Base-by-base conservation (phyloP, 1,284 basidiomycete genomes). In the Trametes versicolor region DNA sequence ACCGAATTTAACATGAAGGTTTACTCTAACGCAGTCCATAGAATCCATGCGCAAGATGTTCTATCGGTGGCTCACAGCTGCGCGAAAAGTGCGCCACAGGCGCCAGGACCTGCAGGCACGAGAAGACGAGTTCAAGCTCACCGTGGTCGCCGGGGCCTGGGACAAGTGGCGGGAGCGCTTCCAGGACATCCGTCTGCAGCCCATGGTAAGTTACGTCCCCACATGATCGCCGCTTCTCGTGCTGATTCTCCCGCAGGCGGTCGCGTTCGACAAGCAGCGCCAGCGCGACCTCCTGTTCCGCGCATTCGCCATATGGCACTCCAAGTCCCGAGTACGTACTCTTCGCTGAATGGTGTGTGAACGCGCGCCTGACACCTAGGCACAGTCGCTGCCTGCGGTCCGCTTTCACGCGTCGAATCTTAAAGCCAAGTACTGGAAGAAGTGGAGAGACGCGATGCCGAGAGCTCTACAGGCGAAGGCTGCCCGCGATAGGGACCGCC, bases 111-210 rank as follows among this genome's bases (percentile, higher is more conserved):
- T 93, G 29, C 83, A 85, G 63, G 81, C 85, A 58, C 88, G 83
- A 68, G 90, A 92, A 72, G 82, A 86, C 36, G 85, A 92, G 66
- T 80, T 92, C 69, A 83, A 85, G 66, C 75, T 83, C 13, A 77
- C 78, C 17, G 73, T 80, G 21, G 75, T 89, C 27, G 81, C 83
- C 34, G 78, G 76, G 41, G 85, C 84, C 34, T 94, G 92, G 91
- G 90, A 93, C 61, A 88, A 82, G 71, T 94, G 93, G 93, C 80
- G 88, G 71, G 91, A 90, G 60, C 84, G 81, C 45, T 92, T 87
- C 73, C 83, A 81, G 65, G 85, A 88, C 60, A 85, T 87, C 68
- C 81, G 81, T 64, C 78, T 94, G 54, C 85, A 84, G 39, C 88
- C 89, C 25, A 74, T 90, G 71, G 92, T 93, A 66, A 72, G 87